Base-by-base conservation (phyloP, 106 monocot genomes). In the Acanthochlamys bracteata region DNA sequence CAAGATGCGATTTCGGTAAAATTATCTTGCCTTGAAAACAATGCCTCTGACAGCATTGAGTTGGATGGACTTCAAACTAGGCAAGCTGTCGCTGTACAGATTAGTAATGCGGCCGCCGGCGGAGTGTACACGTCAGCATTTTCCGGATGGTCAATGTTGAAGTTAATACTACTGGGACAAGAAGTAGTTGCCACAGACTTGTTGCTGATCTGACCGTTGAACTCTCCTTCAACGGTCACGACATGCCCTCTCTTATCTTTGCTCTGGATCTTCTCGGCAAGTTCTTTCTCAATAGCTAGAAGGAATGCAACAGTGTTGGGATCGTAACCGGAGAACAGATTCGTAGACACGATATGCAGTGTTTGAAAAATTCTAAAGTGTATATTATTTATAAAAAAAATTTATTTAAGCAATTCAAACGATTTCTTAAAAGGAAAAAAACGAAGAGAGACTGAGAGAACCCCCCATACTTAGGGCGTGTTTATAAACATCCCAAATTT, bases 101-200 rank as follows among this genome's bases (percentile, higher is more conserved):
- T 25, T 62, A 39, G 74, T 84, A 47, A 77, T 54, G 39, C 73
- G 66, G 17, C 80, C 73, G 3, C 47, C 69, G 10, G 39, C 41
- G 0, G 77, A 17, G 66, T 74, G 66, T 61, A 84, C 53, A 74
- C 16, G n/a, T 84, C 84, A 6, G 80, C 80, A 4, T 24, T 60
- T 0, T 17, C 8, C 7, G 83, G 86, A 13, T 83, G 54, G 17
- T 66, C 71, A 25, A 90, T 86, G 79, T 86, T 86, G 43, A 74
- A 42, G 53, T 55, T 73, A 2, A 63, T 46, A 45, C 63, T 77
- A 62, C 72, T 56, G 27, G 66, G 39, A 76, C 89, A 89, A 60
- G 71, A 43, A 8, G 10, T 43, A 43, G 45, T 55, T 71, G 82
- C 78, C 57, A 75, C 75, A 15, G 84, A 17, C 20, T 75, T 78